Conservation (phyloP, 2,329 filamentous ascomycete species). For the Aspergillus texensis region DNA sequence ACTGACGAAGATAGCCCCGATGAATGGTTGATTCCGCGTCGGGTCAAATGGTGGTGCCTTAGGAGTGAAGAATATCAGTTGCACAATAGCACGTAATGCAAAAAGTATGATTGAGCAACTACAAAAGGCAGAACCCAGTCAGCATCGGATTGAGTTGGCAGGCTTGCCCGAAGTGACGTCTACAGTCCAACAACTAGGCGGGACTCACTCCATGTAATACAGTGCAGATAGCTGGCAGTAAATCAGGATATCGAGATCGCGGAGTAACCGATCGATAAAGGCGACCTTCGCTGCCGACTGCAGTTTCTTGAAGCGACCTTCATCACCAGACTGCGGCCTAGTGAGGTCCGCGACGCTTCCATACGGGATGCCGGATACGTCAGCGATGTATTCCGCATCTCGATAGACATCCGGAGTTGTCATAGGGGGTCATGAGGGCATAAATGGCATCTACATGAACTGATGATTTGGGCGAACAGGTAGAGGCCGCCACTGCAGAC, state of each 20-base stretch:
- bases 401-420: constrained; percentile 49
- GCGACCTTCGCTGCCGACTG: constrained; percentile 46
- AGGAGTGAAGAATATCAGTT: constrained; percentile 62
- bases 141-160: background rate
- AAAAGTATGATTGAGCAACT: constrained; percentile 64
- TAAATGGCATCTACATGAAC: constrained; percentile 26
- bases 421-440: constrained; percentile 51
- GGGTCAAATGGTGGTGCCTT: constrained; percentile 57
- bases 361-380: constrained; percentile 45
- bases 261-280: constrained; percentile 59
- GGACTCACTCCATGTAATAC: constrained; percentile 65
- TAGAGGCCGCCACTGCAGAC: constrained; percentile 6
- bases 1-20: constrained; percentile 56
- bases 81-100: constrained; percentile 56
- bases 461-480: constrained; percentile 2
- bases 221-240: constrained; percentile 64
- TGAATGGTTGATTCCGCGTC: constrained; percentile 55
- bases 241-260: constrained; percentile 60
- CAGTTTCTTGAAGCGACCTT: constrained; percentile 35
- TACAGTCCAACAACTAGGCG: constrained; percentile 1
- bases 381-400: constrained; percentile 51
- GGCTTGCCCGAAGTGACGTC: background rate
- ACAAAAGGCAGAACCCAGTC: constrained; percentile 2
- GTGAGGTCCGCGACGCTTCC: constrained; percentile 26
- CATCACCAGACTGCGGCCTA: constrained; percentile 18